Conservation (phyloP, 371 early-diverging fungal genomes). For the Zychaea mexicana region DNA sequence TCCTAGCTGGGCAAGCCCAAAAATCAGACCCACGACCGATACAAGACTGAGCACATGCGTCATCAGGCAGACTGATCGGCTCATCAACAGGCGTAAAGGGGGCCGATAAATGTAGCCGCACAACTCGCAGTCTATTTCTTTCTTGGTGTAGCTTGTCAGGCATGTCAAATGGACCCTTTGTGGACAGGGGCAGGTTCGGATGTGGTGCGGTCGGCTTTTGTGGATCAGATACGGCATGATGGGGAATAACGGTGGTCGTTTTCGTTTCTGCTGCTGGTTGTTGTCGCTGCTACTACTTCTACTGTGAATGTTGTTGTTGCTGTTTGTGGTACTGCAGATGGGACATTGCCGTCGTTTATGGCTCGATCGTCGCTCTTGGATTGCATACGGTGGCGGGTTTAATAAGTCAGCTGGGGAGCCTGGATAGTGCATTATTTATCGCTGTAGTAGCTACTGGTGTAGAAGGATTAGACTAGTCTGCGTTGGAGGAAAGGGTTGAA, state of each 20-base stretch:
- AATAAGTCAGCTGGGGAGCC: constrained; percentile 5
- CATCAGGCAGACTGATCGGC: constrained; percentile 15
- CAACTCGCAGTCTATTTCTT: constrained; percentile 13
- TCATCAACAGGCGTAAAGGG: constrained; percentile 12
- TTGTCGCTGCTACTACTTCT: neutral
- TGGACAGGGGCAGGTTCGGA: constrained; percentile 17
- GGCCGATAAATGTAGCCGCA: constrained; percentile 30
- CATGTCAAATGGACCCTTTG: constrained; percentile 31
- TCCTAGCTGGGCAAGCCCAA: constrained; percentile 39
- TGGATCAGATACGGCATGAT: constrained; percentile 18
- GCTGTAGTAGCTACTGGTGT: too few species aligned
- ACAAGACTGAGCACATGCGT: constrained; percentile 30
- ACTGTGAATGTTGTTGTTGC: neutral
- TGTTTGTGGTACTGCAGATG: neutral
- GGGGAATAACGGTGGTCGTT: neutral
- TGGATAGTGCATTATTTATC: neutral
- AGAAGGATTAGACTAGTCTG: too few species aligned
- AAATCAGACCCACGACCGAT: constrained; percentile 32
- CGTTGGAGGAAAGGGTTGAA: neutral
- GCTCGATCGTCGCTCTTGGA: constrained; percentile 1
- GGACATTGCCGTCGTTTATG: constrained; percentile 15
- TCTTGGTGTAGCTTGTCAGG: constrained; percentile 7
- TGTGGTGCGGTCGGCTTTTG: constrained; percentile 8
- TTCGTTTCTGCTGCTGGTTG: neutral
- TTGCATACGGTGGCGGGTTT: constrained; percentile 18